Base-by-base conservation (phyloP, 371 early-diverging fungal species). In the Globomyces sp. region DNA sequence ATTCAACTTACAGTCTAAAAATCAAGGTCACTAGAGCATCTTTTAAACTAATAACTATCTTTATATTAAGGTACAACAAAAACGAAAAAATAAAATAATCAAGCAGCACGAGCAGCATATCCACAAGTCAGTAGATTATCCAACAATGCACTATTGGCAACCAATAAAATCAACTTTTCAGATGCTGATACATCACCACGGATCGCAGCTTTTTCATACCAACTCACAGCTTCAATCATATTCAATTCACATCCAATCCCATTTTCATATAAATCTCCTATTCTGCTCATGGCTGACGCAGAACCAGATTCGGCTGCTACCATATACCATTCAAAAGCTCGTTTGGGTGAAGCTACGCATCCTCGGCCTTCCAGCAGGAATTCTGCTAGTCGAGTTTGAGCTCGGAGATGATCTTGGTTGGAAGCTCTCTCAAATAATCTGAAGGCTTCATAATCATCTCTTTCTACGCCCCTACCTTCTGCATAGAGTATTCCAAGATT, bases 131-230 rank as follows among this genome's bases (percentile, higher is more conserved):
- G 45, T 11, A 66, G 8, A 41, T 43, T 57, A 64, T 63, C 67
- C 36, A 70, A 51, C 10, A 69, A 45, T 1, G 70, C 58, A 2
- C 65, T 67, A 51, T 70, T 74, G 50, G 72, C 75, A 11, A 80
- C 52, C 43, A 82, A 53, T 9, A 52, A 55, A 3, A 78, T 66
- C 58, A 82, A 64, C 49, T 74, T 6, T 55, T 79, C 79, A n/a
- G 71, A 62, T 39, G 76, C 71, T 42, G 55, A 58, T 37, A 50
- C 60, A 46, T 80, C 80, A 37, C 83, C 83, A 40, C 55, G 58
- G n/a, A 58, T 48, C 2, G 84, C 83, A 3, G 86, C 84, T 47
- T 71, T 70, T 39, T 74, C 74, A 64, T 80, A 84, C 75, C 79
- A 85, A 53, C 71, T 65, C 34, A 81, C 71, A 13, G 81, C 81